Evolutionary conservation across 495 filamentous ascomycete genomes (phyloP).

Genomic region (Hyaloscypha hepaticicola): DNA sequence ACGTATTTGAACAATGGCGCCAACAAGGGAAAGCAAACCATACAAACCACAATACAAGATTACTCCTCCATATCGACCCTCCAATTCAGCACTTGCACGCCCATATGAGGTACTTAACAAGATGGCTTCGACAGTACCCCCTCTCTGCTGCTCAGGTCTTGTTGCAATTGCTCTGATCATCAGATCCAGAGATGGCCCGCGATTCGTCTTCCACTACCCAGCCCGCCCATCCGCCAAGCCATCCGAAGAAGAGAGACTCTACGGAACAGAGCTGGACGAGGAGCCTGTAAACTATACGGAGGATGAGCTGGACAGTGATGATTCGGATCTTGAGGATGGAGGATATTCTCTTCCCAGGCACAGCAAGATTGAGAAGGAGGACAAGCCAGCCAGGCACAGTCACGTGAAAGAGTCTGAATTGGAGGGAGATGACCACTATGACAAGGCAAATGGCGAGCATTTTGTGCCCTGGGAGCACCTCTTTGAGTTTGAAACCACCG

Average conservation of each 20-base stretch:
- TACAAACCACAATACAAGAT: not conserved
- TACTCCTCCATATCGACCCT: not conserved
- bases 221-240: conserved; percentile 50
- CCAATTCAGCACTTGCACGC: conserved; percentile 1
- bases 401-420: conserved; percentile 28
- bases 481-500: conserved; percentile 70
- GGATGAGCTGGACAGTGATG: conserved; percentile 22
- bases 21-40: not conserved
- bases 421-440: conserved; percentile 55
- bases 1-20: not conserved
- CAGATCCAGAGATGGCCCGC: conserved; percentile 75
- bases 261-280: conserved; percentile 30
- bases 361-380: not conserved
- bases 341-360: conserved; percentile 11
- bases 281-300: conserved; percentile 32
- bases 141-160: conserved; percentile 28
- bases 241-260: conserved; percentile 5
- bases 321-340: conserved; percentile 27
- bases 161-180: conserved; percentile 81
- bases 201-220: conserved; percentile 91
- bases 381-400: conserved; percentile 4
- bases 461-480: conserved; percentile 74
- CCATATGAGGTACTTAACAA: not conserved
- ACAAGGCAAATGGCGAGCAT: conserved; percentile 51
- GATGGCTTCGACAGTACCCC: not conserved